Conservation (phyloP, 176 grass and related monocot genomes). For the Musa acuminata region DNA sequence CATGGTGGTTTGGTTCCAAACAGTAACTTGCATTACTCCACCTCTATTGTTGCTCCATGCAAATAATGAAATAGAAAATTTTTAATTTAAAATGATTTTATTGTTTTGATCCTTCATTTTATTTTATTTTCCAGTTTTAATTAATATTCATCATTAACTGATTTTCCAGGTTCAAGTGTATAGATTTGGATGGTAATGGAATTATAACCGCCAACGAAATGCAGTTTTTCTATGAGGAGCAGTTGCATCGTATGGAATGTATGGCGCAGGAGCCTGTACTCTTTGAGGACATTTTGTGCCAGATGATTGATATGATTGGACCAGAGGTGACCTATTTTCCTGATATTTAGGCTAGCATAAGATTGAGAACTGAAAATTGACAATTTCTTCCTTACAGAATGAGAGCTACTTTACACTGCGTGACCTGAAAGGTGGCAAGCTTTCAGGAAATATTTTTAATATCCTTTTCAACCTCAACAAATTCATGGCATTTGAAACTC, state of each 20-base stretch:
- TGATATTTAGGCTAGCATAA: constrained; percentile 10
- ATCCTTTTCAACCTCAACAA: constrained; percentile 99
- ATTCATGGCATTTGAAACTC: constrained; percentile 99
- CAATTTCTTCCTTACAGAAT: constrained; percentile 49
- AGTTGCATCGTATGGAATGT: constrained; percentile 98
- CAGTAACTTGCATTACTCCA: background rate
- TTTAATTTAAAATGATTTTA: background rate
- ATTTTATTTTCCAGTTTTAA: constrained; percentile 4
- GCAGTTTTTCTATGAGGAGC: constrained; percentile 99
- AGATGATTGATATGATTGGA: constrained; percentile 99
- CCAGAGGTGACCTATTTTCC: constrained; percentile 64
- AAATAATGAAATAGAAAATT: background rate
- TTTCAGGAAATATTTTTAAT: constrained; percentile 99
- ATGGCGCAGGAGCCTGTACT: constrained; percentile 98
- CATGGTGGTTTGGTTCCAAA: background rate
- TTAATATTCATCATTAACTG: constrained; percentile 8
- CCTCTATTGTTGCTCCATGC: background rate
- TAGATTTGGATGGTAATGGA: constrained; percentile 98
- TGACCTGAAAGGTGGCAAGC: constrained; percentile 83
- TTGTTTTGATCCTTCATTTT: background rate
- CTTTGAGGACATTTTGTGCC: constrained; percentile 98
- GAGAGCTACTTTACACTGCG: constrained; percentile 70
- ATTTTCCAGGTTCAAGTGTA: constrained; percentile 91
- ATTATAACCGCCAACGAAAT: constrained; percentile 84
- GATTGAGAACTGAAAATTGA: constrained; percentile 7